Evolutionary conservation across 1,284 basidiomycete species (phyloP), one percentile per base, ranked within the genome.

Genomic region (Trametes versicolor): DNA sequence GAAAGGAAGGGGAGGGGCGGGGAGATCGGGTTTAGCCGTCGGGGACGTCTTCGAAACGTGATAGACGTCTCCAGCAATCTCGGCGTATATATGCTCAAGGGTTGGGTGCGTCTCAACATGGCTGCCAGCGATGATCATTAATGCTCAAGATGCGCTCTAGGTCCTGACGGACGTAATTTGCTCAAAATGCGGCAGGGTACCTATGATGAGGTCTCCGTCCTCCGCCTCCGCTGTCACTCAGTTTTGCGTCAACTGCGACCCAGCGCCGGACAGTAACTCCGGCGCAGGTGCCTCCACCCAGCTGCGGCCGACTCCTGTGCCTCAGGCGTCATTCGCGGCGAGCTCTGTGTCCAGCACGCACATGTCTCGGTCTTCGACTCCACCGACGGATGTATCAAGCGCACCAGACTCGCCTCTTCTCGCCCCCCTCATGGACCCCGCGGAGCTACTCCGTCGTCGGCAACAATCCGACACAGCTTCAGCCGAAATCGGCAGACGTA

Each of bases 381-480:
- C 92, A 21, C 86, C 87, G 1, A 94, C 92, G 5, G 91, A 93
- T 66, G 70, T 90, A 8, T 91, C 90, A 21, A 85, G 83, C 65
- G 75, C 77, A 9, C 76, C 84, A 5, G 87, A 84, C 68, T 90
- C 88, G 7, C 88, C 89, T 13, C 82, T 81, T 1, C 89, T 92
- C 70, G 82, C 82, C 3, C 83, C 83, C 29, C 84, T 89, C 37
- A 78, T 82, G 43, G 89, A 91, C 63, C 88, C 87, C 0, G 87
- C 86, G 68, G 87, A 89, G 69, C 84, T 82, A 25, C 77, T 87
- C 49, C 85, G 84, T 45, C 84, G 93, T 48, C 86, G 93, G 63
- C 87, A 90, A 65, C 93, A 95, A 75, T 93, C 92, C 7, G 93
- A 95, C 74, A 79, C 78, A 29, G 93, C 94, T 10, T 92, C 92